Conservation (phyloP, 345 rosid genomes). For the Populus tremula region DNA sequence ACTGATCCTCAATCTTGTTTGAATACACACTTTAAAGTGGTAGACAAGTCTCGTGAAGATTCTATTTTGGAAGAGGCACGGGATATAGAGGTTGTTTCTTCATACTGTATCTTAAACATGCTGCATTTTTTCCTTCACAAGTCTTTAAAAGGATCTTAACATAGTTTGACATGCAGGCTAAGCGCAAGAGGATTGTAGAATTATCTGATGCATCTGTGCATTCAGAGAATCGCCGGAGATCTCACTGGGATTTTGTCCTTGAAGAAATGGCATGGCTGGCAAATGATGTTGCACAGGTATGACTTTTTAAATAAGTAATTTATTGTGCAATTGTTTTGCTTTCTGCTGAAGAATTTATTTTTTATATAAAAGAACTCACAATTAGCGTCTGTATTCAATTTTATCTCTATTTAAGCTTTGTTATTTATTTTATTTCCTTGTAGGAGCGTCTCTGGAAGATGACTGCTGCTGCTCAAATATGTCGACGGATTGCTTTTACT, state of each 20-base stretch:
- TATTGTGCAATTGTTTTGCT: constrained; percentile 13
- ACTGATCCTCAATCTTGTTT: constrained; percentile 46
- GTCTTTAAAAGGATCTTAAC: constrained; percentile 22
- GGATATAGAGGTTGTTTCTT: constrained; percentile 61
- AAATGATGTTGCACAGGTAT: constrained; percentile 97
- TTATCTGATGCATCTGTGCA: constrained; percentile 56
- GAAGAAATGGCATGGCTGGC: constrained; percentile 99
- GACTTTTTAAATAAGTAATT: constrained; percentile 15
- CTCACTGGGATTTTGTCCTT: constrained; percentile 97
- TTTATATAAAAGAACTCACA: background rate
- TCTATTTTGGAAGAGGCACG: constrained; percentile 90
- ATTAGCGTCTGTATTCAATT: background rate
- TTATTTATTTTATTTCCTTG: constrained; percentile 3
- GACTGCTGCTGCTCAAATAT: constrained; percentile 93
- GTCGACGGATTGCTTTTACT: constrained; percentile 62
- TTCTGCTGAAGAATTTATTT: background rate
- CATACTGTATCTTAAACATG: constrained; percentile 13
- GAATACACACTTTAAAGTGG: constrained; percentile 34
- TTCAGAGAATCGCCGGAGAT: constrained; percentile 49
- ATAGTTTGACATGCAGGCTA: constrained; percentile 56
- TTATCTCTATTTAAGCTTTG: background rate
- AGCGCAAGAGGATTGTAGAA: constrained; percentile 80
- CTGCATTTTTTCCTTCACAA: constrained; percentile 10
- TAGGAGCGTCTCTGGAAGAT: constrained; percentile 99
- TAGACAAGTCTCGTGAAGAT: constrained; percentile 69